These are phyloP conservation scores for Yamadazyma atmosphaerica DNA, from an alignment of 1,139 yeast species.

Conservation along the genomic window DNA sequence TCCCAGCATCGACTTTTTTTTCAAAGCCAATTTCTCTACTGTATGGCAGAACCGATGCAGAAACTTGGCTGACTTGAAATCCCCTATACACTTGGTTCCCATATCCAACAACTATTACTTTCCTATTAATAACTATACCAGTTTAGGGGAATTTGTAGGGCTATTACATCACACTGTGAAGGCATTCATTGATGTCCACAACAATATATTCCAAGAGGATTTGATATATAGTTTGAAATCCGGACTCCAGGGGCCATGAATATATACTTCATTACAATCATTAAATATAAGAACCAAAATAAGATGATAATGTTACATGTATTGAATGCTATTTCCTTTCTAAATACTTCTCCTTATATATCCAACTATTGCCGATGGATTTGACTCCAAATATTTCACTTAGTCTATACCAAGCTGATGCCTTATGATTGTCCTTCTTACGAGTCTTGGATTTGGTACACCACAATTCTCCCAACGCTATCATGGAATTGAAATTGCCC, in stretches of 20 bases:
- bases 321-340: conserved; percentile 12
- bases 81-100: conserved; percentile 15
- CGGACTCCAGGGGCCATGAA: conserved; percentile 12
- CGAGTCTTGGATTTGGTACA: conserved; percentile 52
- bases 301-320: neutral
- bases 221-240: conserved; percentile 23
- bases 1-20: conserved; percentile 22
- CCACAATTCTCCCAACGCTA: conserved; percentile 73
- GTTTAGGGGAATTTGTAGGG: conserved; percentile 33
- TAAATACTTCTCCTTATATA: conserved; percentile 69
- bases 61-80: conserved; percentile 6
- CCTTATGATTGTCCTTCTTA: conserved; percentile 60
- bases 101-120: conserved; percentile 29
- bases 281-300: neutral
- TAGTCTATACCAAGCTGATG: conserved; percentile 71
- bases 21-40: conserved; percentile 32
- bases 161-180: conserved; percentile 29
- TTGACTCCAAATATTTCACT: conserved; percentile 67
- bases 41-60: conserved; percentile 28
- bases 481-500: conserved; percentile 71
- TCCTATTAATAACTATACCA: conserved; percentile 41
- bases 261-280: no score
- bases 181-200: conserved; percentile 34
- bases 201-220: conserved; percentile 12
- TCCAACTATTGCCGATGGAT: conserved; percentile 76